phyloP scores from a whole-genome alignment of 169 alveolate genomes.

The Plasmodium yoelii region DNA sequence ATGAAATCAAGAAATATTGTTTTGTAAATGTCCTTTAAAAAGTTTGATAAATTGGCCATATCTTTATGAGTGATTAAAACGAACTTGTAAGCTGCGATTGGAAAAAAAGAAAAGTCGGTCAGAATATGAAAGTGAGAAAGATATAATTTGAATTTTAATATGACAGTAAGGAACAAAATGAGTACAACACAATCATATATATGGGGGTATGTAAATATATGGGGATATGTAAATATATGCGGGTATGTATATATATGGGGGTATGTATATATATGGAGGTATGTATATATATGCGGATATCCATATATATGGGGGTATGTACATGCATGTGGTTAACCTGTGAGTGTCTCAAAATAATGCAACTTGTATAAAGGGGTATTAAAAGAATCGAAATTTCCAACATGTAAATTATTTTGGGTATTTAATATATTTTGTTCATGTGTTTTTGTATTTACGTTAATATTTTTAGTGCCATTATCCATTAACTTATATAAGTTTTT shows the following conservation, averaged over 20 bases:
- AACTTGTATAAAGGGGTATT: constrained; percentile 68
- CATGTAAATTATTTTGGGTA: constrained; percentile 50
- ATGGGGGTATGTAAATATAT: background rate
- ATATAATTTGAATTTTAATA: background rate
- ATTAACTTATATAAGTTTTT: constrained; percentile 49
- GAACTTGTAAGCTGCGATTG: constrained; percentile 54
- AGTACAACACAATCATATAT: background rate
- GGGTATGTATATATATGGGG: background rate
- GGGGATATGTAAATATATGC: background rate
- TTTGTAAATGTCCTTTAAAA: constrained; percentile 64
- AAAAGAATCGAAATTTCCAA: constrained; percentile 58
- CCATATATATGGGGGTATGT: too few relatives aligned
- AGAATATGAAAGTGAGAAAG: background rate
- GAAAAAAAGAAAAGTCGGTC: background rate
- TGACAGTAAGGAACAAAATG: background rate
- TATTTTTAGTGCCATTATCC: constrained; percentile 25
- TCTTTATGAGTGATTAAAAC: constrained; percentile 61
- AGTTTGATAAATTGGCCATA: constrained; percentile 45
- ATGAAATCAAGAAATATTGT: constrained; percentile 55
- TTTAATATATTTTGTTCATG: constrained; percentile 35
- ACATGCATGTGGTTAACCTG: constrained; percentile 14
- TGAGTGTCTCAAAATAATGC: constrained; percentile 65
- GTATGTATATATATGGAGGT: background rate
- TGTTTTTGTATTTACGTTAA: constrained; percentile 21
- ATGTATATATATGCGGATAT: too few relatives aligned